Evolutionary conservation across 768 basidiomycete species (phyloP).

Genomic region (Podaxis sp.): DNA sequence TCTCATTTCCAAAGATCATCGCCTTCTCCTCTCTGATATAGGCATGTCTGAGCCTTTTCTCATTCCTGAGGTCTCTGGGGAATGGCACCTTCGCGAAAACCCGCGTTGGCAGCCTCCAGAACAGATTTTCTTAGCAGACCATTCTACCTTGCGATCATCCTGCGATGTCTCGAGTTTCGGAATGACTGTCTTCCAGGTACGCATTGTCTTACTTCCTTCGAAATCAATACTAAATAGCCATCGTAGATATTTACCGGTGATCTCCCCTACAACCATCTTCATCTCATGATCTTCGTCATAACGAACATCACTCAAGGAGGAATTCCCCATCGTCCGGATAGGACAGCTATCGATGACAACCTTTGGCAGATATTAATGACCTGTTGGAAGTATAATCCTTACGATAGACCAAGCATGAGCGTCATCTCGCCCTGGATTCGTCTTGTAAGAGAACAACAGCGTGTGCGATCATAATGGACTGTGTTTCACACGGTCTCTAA

Average conservation of each 20-base stretch:
- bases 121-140: neutral
- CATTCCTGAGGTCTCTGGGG: neutral
- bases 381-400: slow-evolving; percentile 1
- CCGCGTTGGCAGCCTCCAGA: slow-evolving; percentile 5
- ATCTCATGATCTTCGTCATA: neutral
- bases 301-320: neutral
- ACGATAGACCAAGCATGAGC: neutral
- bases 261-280: neutral
- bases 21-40: slow-evolving; percentile 5
- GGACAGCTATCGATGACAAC: neutral
- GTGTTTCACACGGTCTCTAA: neutral
- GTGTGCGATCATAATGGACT: neutral
- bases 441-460: neutral
- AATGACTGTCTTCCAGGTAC: slow-evolving; percentile 8
- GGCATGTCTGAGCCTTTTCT: neutral
- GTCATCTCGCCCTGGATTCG: slow-evolving; percentile 3
- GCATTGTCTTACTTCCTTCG: neutral
- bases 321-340: neutral
- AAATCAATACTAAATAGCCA: neutral
- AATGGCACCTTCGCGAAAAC: neutral
- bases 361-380: neutral
- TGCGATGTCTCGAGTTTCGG: slow-evolving; percentile 12
- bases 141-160: neutral
- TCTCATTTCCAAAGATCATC: slow-evolving; percentile 1
- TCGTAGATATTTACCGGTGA: neutral